phyloP scores from a whole-genome alignment of 1,284 basidiomycete genomes.

The Vanrija humicola region DNA sequence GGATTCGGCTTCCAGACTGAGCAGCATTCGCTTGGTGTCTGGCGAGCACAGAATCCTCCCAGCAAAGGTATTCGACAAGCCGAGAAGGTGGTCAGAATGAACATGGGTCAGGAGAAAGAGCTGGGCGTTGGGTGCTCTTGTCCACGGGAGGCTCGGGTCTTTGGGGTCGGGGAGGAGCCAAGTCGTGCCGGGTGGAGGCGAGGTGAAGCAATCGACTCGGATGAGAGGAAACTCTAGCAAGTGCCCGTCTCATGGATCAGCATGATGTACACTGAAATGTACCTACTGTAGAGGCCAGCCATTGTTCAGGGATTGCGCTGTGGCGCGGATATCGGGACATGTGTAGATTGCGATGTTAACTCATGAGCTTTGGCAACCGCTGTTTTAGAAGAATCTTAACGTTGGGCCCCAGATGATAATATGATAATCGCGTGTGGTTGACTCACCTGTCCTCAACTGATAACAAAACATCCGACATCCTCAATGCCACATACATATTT shows the following conservation, averaged over 20 bases:
- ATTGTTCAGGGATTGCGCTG: conserved; percentile 11
- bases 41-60: conserved; percentile 65
- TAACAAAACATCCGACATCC: too few relatives aligned
- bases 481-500: not conserved
- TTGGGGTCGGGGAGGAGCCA: conserved; percentile 16
- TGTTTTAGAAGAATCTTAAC: too few relatives aligned
- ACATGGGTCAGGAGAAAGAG: conserved; percentile 76
- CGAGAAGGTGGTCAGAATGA: conserved; percentile 67
- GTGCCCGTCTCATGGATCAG: conserved; percentile 36
- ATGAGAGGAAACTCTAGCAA: conserved; percentile 60
- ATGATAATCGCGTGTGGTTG: too few relatives aligned
- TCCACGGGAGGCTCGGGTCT: conserved; percentile 2
- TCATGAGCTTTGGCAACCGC: too few relatives aligned
- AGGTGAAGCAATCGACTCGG: conserved; percentile 71
- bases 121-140: conserved; percentile 52
- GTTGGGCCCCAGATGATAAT: too few relatives aligned
- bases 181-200: conserved; percentile 20
- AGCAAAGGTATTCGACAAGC: conserved; percentile 32
- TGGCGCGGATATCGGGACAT: not conserved
- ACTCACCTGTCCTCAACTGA: too few relatives aligned
- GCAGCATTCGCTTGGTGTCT: conserved; percentile 76
- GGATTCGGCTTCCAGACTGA: conserved; percentile 65
- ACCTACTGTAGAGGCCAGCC: conserved; percentile 39
- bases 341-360: not conserved
- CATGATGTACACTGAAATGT: not conserved